Percentiles rank a stretch among this genome's conserved stretches.
Evolutionary conservation across 2,329 filamentous ascomycete genomes (phyloP).

Genomic region (Cyclaneusma minus): DNA sequence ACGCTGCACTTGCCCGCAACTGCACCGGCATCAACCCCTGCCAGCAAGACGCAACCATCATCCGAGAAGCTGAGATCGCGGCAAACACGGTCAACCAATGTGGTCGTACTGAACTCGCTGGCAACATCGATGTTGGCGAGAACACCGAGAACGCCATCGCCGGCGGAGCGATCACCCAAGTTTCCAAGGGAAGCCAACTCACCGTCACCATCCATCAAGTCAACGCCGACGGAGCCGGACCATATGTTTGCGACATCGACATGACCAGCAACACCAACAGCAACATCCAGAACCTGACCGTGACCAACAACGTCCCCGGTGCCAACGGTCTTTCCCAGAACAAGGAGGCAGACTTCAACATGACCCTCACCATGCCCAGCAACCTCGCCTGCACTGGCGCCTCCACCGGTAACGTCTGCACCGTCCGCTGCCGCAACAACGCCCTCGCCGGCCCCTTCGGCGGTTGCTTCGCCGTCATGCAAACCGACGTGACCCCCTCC

Average conservation of each 20-base stretch:
- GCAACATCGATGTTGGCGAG: slow-evolving; percentile 45
- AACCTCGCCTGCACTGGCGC: slow-evolving; percentile 32
- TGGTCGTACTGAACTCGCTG: slow-evolving; percentile 42
- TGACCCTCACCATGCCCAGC: slow-evolving; percentile 36
- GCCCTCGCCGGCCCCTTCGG: slow-evolving; percentile 40
- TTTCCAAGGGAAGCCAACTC: slow-evolving; percentile 27
- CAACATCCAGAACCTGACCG: slow-evolving; percentile 30
- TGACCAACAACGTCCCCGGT: slow-evolving; percentile 44
- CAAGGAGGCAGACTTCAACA: slow-evolving; percentile 38
- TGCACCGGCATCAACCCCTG: slow-evolving; percentile 49
- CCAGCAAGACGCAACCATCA: slow-evolving; percentile 49
- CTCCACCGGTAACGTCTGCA: slow-evolving; percentile 42
- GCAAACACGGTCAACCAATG: slow-evolving; percentile 41
- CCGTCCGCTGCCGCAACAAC: slow-evolving; percentile 42
- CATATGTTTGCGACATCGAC: slow-evolving; percentile 38
- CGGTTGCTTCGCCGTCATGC: slow-evolving; percentile 41
- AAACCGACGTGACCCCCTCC: slow-evolving; percentile 27
- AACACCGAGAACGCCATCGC: slow-evolving; percentile 35
- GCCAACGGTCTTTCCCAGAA: slow-evolving; percentile 39
- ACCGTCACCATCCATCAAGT: slow-evolving; percentile 37
- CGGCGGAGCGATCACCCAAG: slow-evolving; percentile 30
- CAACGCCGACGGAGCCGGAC: slow-evolving; percentile 37
- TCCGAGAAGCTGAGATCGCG: slow-evolving; percentile 37
- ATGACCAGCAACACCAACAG: slow-evolving; percentile 26
- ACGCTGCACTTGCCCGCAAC: slow-evolving; percentile 39